Conservation (phyloP, 768 basidiomycete species). For the Russula olivacea region DNA sequence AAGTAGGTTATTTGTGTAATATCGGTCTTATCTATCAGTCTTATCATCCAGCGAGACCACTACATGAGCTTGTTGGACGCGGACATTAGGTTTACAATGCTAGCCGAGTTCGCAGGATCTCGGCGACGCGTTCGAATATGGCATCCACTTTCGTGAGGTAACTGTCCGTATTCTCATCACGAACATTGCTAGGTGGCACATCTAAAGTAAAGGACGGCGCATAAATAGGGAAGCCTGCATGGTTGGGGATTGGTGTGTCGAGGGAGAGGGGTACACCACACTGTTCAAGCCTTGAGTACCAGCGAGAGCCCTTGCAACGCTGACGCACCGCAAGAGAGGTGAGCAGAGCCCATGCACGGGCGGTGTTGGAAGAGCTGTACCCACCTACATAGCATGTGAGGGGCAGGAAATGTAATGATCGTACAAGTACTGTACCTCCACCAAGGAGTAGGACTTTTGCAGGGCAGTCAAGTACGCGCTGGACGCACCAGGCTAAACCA, state of each 20-base stretch:
- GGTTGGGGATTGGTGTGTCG: conserved; percentile 71
- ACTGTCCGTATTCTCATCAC: conserved; percentile 62
- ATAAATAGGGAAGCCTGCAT: conserved; percentile 64
- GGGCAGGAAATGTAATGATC: not conserved
- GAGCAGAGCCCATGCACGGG: conserved; percentile 79
- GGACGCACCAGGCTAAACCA: conserved; percentile 67
- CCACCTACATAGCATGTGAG: conserved; percentile 49
- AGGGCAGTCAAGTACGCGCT: conserved; percentile 46
- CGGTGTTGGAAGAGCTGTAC: conserved; percentile 77
- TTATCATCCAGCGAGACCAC: not conserved
- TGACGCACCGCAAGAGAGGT: conserved; percentile 66
- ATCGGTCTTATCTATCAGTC: not conserved
- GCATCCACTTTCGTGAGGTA: conserved; percentile 45
- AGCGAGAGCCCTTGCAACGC: not conserved
- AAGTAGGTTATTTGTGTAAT: not conserved
- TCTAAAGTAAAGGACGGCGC: conserved; percentile 79
- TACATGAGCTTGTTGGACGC: not conserved
- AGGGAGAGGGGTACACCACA: conserved; percentile 47
- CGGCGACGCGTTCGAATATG: conserved; percentile 24
- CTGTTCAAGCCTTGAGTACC: conserved; percentile 33
- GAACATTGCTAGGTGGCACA: conserved; percentile 64
- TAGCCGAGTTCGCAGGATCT: conserved; percentile 17
- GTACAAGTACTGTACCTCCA: conserved; percentile 46
- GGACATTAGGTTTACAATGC: not conserved
- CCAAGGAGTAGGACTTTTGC: conserved; percentile 67